These are phyloP conservation scores for Russula lepida DNA, from an alignment of 768 basidiomycete species.

Conservation along the genomic window DNA sequence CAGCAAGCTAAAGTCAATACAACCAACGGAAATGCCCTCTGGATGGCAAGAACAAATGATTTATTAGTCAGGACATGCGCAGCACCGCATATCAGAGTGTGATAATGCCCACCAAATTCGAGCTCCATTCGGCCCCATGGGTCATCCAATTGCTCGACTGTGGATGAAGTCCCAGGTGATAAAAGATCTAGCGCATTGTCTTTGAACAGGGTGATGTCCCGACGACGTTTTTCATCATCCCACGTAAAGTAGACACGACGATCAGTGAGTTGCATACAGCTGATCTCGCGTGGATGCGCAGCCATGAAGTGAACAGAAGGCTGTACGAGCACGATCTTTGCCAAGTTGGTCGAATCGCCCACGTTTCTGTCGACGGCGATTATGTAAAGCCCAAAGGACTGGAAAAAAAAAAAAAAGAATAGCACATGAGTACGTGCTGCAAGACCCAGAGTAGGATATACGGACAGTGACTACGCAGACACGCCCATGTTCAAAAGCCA, in stretches of 20 bases:
- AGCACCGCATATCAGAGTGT: background rate
- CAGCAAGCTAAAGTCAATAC: constrained; percentile 15
- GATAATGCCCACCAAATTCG: background rate
- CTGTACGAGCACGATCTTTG: background rate
- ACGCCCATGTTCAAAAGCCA: constrained; percentile 17
- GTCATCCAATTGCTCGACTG: background rate
- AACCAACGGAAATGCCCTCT: background rate
- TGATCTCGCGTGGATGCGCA: background rate
- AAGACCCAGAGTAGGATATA: background rate
- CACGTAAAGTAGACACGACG: constrained; percentile 20
- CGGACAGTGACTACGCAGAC: constrained; percentile 16
- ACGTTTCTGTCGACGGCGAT: background rate
- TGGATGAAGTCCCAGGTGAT: background rate
- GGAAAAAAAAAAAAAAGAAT: background rate
- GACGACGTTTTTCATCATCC: constrained; percentile 6
- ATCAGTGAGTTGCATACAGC: constrained; percentile 19
- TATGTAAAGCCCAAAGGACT: constrained; percentile 11
- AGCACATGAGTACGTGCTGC: background rate
- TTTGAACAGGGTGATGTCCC: background rate
- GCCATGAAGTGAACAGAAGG: background rate
- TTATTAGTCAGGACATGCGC: background rate
- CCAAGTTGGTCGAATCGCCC: background rate
- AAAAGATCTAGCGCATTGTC: background rate
- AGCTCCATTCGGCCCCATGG: background rate
- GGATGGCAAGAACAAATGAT: background rate